Conservation (phyloP, 208 protist genomes). For the Naegleria fowleri region DNA sequence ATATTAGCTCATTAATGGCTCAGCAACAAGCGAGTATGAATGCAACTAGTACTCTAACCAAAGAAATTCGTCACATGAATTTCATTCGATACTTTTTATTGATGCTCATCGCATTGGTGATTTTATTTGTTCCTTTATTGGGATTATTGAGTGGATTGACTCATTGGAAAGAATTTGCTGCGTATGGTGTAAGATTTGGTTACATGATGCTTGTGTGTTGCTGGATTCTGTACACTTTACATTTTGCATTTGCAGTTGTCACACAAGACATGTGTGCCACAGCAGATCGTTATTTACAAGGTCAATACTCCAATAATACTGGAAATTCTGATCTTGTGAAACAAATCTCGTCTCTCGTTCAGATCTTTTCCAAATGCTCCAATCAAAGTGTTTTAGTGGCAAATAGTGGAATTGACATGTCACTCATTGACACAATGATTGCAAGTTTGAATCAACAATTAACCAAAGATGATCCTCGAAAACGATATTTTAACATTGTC, state of each 20-base stretch:
- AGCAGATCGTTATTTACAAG: background rate
- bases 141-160: background rate
- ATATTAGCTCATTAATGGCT: background rate
- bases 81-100: background rate
- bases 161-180: slow-evolving; percentile 1
- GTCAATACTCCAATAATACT: background rate
- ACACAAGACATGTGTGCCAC: background rate
- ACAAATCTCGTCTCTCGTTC: background rate
- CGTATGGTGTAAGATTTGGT: background rate
- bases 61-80: background rate
- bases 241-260: background rate
- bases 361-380: background rate
- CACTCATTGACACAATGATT: background rate
- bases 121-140: background rate
- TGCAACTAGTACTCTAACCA: background rate
- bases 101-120: background rate
- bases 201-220: background rate
- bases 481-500: background rate
- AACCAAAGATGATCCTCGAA: background rate
- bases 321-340: background rate
- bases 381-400: background rate
- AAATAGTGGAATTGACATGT: background rate
- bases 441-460: background rate
- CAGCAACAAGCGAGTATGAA: background rate
- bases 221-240: background rate